These are phyloP conservation scores for Mycena alexandri DNA, from an alignment of 768 basidiomycete species.

Conservation along the genomic window DNA sequence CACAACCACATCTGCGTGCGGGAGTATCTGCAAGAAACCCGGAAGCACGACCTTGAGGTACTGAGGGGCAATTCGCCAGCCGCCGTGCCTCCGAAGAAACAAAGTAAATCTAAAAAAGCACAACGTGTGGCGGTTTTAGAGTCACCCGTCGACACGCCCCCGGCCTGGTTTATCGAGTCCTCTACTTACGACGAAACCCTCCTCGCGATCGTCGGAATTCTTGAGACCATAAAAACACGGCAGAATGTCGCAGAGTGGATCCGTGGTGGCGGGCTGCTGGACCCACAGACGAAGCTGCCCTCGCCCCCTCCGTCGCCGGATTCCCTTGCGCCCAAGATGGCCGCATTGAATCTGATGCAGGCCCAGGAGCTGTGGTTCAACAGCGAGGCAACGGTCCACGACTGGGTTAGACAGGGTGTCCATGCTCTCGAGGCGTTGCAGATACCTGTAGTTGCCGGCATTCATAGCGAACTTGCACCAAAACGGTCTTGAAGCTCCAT, in stretches of 20 bases:
- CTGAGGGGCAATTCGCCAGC: neutral
- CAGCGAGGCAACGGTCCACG: slow-evolving; percentile 18
- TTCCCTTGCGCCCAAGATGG: slow-evolving; percentile 17
- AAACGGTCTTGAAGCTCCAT: neutral
- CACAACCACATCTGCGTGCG: slow-evolving; percentile 69
- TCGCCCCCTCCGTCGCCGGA: slow-evolving; percentile 13
- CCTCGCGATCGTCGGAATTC: slow-evolving; percentile 65
- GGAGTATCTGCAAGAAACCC: slow-evolving; percentile 57
- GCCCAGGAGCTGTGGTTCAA: slow-evolving; percentile 32
- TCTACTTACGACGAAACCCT: slow-evolving; percentile 55
- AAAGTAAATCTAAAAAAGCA: slow-evolving; percentile 21
- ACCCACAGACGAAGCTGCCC: neutral
- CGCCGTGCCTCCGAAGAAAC: slow-evolving; percentile 9
- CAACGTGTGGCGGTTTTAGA: neutral
- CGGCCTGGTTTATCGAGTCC: slow-evolving; percentile 2
- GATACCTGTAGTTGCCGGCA: slow-evolving; percentile 30
- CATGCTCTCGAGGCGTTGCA: slow-evolving; percentile 32
- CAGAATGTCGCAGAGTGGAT: slow-evolving; percentile 66
- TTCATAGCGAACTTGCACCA: slow-evolving; percentile 1
- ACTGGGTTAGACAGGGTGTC: slow-evolving; percentile 29
- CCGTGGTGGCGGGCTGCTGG: slow-evolving; percentile 54
- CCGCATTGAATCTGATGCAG: neutral
- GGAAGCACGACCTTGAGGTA: slow-evolving; percentile 40
- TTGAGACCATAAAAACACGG: slow-evolving; percentile 60
- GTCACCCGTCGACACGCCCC: neutral